A percentile compares a stretch with the other conserved stretches of the same genome.
Conservation (phyloP, 495 filamentous ascomycete species). For the Talaromyces borbonicus region DNA sequence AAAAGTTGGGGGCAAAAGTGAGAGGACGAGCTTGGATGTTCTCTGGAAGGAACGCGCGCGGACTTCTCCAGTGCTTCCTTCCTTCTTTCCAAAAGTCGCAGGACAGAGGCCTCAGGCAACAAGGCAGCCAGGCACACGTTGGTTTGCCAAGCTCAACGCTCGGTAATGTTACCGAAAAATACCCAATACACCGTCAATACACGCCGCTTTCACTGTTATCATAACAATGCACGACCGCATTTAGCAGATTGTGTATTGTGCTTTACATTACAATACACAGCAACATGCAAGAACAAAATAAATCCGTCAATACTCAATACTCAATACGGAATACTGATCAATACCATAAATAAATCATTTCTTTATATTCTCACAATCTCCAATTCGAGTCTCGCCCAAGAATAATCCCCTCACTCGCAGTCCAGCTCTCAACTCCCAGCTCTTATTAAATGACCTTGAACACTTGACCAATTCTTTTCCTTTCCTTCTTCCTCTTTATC, state of each 20-base stretch:
- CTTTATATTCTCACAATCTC: not conserved
- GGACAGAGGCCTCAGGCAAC: not conserved
- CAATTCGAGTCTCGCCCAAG: slow-evolving; percentile 1
- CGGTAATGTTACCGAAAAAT: not conserved
- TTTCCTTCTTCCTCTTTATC: not conserved
- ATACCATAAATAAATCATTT: too few relatives aligned
- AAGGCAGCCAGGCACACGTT: not conserved
- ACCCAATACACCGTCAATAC: not conserved
- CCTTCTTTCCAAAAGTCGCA: too few relatives aligned
- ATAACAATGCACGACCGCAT: not conserved
- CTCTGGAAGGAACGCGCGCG: slow-evolving; percentile 1
- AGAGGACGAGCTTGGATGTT: too few relatives aligned
- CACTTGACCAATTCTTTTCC: too few relatives aligned
- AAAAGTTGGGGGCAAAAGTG: too few relatives aligned
- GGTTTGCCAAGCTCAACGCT: too few relatives aligned
- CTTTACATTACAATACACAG: not conserved
- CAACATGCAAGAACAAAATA: not conserved
- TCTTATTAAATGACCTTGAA: not conserved
- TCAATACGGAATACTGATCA: too few relatives aligned
- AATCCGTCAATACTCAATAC: not conserved
- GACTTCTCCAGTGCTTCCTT: too few relatives aligned
- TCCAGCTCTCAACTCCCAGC: not conserved
- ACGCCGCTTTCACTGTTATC: not conserved
- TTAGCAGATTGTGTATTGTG: too few relatives aligned
- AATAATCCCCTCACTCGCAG: not conserved